Conservation (phyloP, 768 basidiomycete species). For the Boletus sensibilis region DNA sequence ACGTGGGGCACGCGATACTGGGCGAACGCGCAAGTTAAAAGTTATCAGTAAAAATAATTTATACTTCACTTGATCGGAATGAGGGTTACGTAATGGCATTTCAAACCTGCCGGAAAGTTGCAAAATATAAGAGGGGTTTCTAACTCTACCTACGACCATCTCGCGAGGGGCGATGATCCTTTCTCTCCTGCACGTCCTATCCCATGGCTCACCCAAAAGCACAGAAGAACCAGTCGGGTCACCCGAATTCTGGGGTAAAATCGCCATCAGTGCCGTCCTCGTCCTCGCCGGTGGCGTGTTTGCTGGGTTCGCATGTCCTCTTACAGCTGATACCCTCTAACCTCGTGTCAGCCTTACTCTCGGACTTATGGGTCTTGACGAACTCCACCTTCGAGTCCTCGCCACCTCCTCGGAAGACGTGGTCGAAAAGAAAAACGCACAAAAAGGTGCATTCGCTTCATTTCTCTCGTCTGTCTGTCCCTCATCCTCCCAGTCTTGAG, state of each 20-base stretch:
- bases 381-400: conserved; percentile 85
- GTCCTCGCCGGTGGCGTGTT: conserved; percentile 90
- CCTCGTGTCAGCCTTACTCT: conserved; percentile 65
- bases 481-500: conserved; percentile 43
- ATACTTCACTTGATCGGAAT: too few species aligned
- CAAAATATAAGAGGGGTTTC: neutral
- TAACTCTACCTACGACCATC: neutral
- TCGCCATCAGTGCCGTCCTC: conserved; percentile 61
- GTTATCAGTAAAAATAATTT: too few species aligned
- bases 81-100: too few species aligned
- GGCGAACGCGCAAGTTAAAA: too few species aligned
- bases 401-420: conserved; percentile 76
- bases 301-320: conserved; percentile 59
- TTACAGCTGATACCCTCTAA: neutral
- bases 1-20: too few species aligned
- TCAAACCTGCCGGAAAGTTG: neutral
- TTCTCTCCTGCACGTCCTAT: conserved; percentile 1
- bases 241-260: conserved; percentile 72
- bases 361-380: conserved; percentile 92
- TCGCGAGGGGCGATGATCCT: conserved; percentile 14
- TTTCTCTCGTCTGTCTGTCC: neutral
- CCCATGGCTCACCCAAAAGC: neutral
- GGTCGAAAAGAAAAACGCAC: conserved; percentile 65
- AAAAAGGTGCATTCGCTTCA: conserved; percentile 48
- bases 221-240: conserved; percentile 42